Conservation (phyloP, 805 yeast species). For the Saccharomyces kudriavzevii region DNA sequence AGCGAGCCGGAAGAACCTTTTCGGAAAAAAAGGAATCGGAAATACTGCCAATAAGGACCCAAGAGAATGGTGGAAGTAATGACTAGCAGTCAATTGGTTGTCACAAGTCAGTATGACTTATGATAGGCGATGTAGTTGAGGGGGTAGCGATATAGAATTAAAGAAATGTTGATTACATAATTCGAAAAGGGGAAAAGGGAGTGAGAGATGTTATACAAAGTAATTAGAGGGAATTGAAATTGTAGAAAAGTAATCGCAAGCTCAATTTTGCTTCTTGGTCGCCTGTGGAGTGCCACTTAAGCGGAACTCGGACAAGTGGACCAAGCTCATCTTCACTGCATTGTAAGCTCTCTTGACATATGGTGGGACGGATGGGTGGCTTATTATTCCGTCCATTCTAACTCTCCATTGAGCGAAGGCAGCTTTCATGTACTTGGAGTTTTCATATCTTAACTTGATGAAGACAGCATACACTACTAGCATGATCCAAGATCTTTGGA, state of each 20-base stretch:
- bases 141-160: background rate
- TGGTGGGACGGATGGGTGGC: conserved; percentile 48
- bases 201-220: background rate
- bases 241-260: background rate
- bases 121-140: background rate
- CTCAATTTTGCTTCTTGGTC: conserved; percentile 1
- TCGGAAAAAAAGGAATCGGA: background rate
- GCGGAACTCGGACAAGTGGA: conserved; percentile 9
- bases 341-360: conserved; percentile 32
- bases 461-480: conserved; percentile 50
- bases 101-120: background rate
- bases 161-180: background rate
- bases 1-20: background rate
- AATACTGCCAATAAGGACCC: background rate
- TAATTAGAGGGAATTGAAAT: background rate
- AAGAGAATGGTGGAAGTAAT: background rate
- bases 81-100: background rate
- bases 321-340: conserved; percentile 5
- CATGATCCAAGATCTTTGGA: conserved; percentile 53
- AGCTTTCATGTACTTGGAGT: conserved; percentile 61
- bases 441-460: conserved; percentile 70
- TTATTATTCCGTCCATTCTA: conserved; percentile 48
- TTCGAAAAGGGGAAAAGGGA: background rate
- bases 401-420: conserved; percentile 65
- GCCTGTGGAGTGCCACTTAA: conserved; percentile 4